These are phyloP conservation scores for Mycena pura DNA, from an alignment of 768 basidiomycete species.

Conservation along the genomic window DNA sequence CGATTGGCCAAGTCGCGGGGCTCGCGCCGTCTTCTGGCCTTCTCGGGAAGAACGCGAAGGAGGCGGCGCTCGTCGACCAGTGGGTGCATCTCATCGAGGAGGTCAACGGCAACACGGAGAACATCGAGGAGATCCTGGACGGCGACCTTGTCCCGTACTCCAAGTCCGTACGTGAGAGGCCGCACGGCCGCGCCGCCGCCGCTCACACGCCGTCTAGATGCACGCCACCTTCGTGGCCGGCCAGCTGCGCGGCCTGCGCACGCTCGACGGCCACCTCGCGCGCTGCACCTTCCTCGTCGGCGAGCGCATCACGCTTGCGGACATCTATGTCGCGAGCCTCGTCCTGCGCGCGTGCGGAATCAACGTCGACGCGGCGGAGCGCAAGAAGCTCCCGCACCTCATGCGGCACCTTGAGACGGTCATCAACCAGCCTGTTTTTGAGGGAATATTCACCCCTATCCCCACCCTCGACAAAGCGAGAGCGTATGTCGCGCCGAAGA, in stretches of 20 bases:
- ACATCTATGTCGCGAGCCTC: constrained; percentile 70
- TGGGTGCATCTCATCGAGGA: constrained; percentile 86
- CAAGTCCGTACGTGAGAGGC: constrained; percentile 78
- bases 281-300: constrained; percentile 89
- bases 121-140: constrained; percentile 50
- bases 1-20: constrained; percentile 66
- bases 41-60: constrained; percentile 67
- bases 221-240: constrained; percentile 64
- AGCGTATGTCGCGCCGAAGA: neutral
- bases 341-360: constrained; percentile 58
- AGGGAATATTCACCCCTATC: constrained; percentile 67
- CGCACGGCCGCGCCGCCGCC: too few relatives aligned
- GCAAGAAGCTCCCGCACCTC: constrained; percentile 74
- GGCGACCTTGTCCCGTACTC: constrained; percentile 69
- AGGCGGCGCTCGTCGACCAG: constrained; percentile 80
- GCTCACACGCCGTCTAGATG: constrained; percentile 47
- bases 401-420: constrained; percentile 89
- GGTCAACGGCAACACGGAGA: constrained; percentile 46
- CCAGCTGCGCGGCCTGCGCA: constrained; percentile 61
- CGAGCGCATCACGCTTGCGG: constrained; percentile 94
- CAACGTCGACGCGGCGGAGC: constrained; percentile 68
- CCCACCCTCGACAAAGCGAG: constrained; percentile 60
- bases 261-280: constrained; percentile 75
- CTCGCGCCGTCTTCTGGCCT: constrained; percentile 81
- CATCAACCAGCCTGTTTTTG: constrained; percentile 81